Base-by-base conservation (phyloP, 2,329 filamentous ascomycete species). In the Lecanicillium sp. region DNA sequence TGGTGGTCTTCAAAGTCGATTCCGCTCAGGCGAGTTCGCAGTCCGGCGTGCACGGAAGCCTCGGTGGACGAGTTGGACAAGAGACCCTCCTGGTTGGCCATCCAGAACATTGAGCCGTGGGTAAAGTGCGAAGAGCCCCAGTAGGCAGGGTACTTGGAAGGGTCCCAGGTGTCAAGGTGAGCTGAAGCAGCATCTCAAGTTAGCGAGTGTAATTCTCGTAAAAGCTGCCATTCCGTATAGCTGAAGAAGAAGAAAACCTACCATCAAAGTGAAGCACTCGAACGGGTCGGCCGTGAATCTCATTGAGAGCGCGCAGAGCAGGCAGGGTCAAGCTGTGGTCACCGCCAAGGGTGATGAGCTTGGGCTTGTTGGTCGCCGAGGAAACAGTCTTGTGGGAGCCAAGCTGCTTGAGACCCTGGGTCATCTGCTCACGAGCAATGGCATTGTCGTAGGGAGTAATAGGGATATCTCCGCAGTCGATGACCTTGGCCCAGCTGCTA, bases 401-500 rank as follows among this genome's bases (percentile, higher is more conserved):
- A 3, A 94, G 77, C 59, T 89, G 82, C 6, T 71, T 65, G 57
- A 85, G 88, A 0, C 85, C 87, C 53, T 82, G 77, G 22, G 76
- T 85, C 87, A 95, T 94, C 62, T 95, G 89, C 32, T 71, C 68
- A 38, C 89, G 66, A 0, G 89, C 89, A 13, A 94, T 68, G 2
- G 69, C 77, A 57, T 95, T 95, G 64, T 95, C 87, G 50, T 94
- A 82, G 0, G 88, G 88, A 0, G 83, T 85, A 48, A 94, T 71
- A 19, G 89, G 87, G 40, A 95, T 87, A 56, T 95, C 89, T 33
- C 89, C 89, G 58, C 89, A 95, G 66, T 95, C 89, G 36, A 90
- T 68, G 43, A 95, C 77, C 35, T 75, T 86, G 8, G 87, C 81
- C 75, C 85, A 90, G 52, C 75, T 81, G 55, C 82, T 67, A 63